A percentile compares a stretch with the other conserved stretches of the same genome.
Evolutionary conservation across 345 rosid species (phyloP).

Genomic region (Hibiscus trionum): DNA sequence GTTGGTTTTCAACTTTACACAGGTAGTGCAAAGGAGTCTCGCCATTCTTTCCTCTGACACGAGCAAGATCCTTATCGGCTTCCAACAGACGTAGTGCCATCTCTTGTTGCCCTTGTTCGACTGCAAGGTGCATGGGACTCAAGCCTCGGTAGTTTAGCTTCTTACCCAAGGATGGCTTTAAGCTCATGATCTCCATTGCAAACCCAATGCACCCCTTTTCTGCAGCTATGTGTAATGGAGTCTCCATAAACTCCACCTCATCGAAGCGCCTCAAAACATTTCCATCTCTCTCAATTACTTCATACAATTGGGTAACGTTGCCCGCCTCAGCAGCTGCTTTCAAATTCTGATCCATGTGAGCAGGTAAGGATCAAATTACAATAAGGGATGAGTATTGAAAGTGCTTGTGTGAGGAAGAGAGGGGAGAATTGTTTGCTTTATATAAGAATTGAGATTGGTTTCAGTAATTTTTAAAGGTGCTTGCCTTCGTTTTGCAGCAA

Average conservation of each 20-base stretch:
- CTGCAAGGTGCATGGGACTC: background rate
- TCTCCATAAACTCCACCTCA: background rate
- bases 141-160: conserved; percentile 1
- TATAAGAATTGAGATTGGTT: too few species aligned
- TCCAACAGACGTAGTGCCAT: background rate
- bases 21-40: background rate
- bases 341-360: background rate
- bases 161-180: conserved; percentile 3
- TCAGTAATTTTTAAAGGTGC: background rate
- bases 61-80: background rate
- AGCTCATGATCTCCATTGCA: background rate
- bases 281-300: conserved; percentile 12
- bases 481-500: background rate
- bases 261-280: background rate
- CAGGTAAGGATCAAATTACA: background rate
- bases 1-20: background rate
- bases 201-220: background rate
- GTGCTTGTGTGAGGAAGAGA: background rate
- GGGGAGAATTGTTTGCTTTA: background rate
- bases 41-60: background rate
- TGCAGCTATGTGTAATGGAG: conserved; percentile 9
- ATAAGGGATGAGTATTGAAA: background rate
- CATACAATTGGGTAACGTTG: conserved; percentile 10
- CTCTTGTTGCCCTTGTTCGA: background rate
- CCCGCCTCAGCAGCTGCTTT: conserved; percentile 9